Evolutionary conservation across 2,329 filamentous ascomycete species (phyloP), one percentile per base, ranked within the genome.

Genomic region (Colletotrichum salicis): DNA sequence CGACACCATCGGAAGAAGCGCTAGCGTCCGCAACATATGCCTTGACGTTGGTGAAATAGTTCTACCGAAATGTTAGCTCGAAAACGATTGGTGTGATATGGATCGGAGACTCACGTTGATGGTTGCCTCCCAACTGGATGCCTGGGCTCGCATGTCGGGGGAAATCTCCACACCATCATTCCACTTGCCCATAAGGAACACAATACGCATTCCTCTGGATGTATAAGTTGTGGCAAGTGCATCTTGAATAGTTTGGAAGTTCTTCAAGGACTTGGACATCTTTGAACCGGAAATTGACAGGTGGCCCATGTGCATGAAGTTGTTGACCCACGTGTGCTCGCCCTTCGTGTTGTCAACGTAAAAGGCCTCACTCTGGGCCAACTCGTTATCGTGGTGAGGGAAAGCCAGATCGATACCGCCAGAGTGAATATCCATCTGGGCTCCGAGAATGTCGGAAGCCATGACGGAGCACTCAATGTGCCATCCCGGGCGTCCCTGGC

Each of bases 391-490:
- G 81, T 95, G 95, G 80, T 97, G 95, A 0, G 95, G 95, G 81
- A 97, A 97, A 0, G 92, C 92, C 64, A 98, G 87, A 80, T 98
- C 96, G 72, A 97, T 93, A 70, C 96, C 96, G 33, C 96, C 95
- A 27, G 94, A 97, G 81, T 98, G 96, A 65, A 98, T 94, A 80
- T 98, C 96, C 86, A 98, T 95, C 73, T 92, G 88, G 33, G 91
- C 87, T 5, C 95, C 95, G 1, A 98, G 85, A n/a, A 95, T 89
- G 74, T 95, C 94, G 2, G 93, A 96, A 0, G 95, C 95, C 96
- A 98, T 98, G 19, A 95, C 95, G 1, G 93, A 95, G 90, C 96
- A 98, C 84, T 98, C 95, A 78, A 98, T 98, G 79, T 98, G 96
- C 96, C 96, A 98, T 22, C 96, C 96, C 1, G 96, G 96, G 56